Evolutionary conservation across 2,329 filamentous ascomycete genomes (phyloP).

Genomic region (Neonectria punicea): DNA sequence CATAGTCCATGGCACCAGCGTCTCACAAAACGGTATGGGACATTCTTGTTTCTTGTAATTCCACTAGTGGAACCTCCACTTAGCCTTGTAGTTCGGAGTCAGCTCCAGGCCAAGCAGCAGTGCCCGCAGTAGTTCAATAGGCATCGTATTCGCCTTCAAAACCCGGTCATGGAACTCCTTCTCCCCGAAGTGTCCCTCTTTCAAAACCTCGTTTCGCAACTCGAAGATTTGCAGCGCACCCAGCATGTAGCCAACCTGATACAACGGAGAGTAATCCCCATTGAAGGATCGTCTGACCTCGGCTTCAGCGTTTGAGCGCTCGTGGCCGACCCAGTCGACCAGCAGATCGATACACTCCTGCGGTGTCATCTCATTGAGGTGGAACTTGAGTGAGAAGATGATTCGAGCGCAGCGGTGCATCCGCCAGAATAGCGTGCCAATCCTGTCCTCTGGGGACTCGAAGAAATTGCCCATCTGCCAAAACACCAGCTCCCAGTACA

Average conservation of each 20-base stretch:
- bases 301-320: constrained; percentile 68
- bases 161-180: constrained; percentile 67
- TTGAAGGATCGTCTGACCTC: constrained; percentile 67
- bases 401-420: constrained; percentile 71
- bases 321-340: constrained; percentile 66
- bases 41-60: too few relatives aligned
- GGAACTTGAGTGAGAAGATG: constrained; percentile 67
- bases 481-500: constrained; percentile 70
- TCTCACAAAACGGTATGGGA: too few relatives aligned
- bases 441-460: constrained; percentile 59
- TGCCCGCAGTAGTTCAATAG: constrained; percentile 64
- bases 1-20: too few relatives aligned
- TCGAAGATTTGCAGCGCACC: constrained; percentile 66
- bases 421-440: constrained; percentile 70
- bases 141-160: constrained; percentile 62
- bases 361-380: constrained; percentile 64
- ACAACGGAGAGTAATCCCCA: constrained; percentile 66
- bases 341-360: constrained; percentile 67
- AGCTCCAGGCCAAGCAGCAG: constrained; percentile 56
- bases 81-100: constrained; percentile 54
- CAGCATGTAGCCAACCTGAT: constrained; percentile 69
- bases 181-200: constrained; percentile 52
- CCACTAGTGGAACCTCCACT: constrained; percentile 59
- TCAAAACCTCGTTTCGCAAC: constrained; percentile 60
- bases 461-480: constrained; percentile 65